These are phyloP conservation scores for Mariannaea sp. DNA, from an alignment of 2,329 filamentous ascomycete genomes.

Conservation along the genomic window DNA sequence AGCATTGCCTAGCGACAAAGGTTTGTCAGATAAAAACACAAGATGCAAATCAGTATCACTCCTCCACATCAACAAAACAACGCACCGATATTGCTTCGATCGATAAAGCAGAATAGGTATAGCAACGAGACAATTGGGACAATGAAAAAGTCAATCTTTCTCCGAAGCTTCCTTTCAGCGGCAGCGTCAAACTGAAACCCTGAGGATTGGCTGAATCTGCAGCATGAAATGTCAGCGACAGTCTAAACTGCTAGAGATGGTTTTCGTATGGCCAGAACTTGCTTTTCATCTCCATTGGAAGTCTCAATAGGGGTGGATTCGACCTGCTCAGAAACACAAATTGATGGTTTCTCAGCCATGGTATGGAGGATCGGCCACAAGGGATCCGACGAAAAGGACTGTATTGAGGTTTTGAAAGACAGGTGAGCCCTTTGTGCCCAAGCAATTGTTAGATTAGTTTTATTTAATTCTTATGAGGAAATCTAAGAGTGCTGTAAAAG, in stretches of 20 bases:
- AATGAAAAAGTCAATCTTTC: constrained; percentile 63
- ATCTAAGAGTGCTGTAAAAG: not conserved
- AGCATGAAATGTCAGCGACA: not conserved
- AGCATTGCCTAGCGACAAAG: constrained; percentile 45
- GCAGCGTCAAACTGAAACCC: constrained; percentile 18
- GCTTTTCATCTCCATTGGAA: not conserved
- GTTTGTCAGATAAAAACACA: not conserved
- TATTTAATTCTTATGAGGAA: not conserved
- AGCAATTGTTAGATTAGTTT: too few species aligned
- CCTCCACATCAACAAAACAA: too few species aligned
- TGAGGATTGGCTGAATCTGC: not conserved
- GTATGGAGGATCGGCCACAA: not conserved
- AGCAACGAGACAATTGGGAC: constrained; percentile 50
- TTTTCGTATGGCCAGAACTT: not conserved
- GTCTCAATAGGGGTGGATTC: not conserved
- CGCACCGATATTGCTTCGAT: constrained; percentile 47
- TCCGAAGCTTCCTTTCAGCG: constrained; percentile 44
- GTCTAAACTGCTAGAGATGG: not conserved
- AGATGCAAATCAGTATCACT: not conserved
- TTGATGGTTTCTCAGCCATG: not conserved
- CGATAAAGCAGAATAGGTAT: constrained; percentile 69
- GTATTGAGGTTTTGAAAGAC: not conserved
- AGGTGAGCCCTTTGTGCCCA: not conserved
- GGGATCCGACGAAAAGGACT: not conserved
- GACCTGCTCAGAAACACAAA: not conserved